Evolutionary conservation across 2,329 filamentous ascomycete species (phyloP), one percentile per base, ranked within the genome.

Genomic region (Diaporthe eres): DNA sequence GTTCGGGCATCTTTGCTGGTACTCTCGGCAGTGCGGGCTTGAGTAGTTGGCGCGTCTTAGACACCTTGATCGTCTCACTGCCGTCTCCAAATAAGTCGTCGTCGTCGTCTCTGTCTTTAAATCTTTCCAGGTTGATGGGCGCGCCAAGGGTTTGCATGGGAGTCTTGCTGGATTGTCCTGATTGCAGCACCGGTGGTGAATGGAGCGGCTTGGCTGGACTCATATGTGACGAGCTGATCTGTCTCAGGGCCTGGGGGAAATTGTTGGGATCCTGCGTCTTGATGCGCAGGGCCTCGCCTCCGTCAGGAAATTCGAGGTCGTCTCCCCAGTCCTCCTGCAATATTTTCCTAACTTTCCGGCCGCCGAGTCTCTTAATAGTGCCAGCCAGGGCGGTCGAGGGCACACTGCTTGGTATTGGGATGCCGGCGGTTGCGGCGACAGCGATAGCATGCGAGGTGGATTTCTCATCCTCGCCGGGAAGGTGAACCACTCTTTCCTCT

Each of bases 361-460:
- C 92, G 68, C 96, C 96, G 47, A 98, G 88, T 79, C 96, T 90
- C 86, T 97, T 98, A 82, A 98, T 98, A 13, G 95, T 96, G 71
- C 97, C 97, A 72, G 96, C 96, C 83, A 99, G 87, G 42, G 97
- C 97, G 28, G 96, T 98, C 42, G 94, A 92, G 1, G 96, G 95
- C 44, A 98, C 92, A 82, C 96, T 96, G 71, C 91, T 88, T 39
- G 97, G 97, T 74, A 98, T 91, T 9, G 97, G 96, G 78, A 99
- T 98, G 79, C 97, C 97, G 37, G 95, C 96, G 82, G 92, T 93
- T 81, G 95, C 94, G 47, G 96, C 96, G 9, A 95, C 94, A 34
- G 94, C 91, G 80, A 99, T 96, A 76, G 97, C 96, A 82, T 97
- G 94, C 79, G 93, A 86, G 13, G 94, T 97, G 1, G 95, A 95